phyloP scores from a whole-genome alignment of 176 grass and related monocot species.

The Metroxylon sagu region DNA sequence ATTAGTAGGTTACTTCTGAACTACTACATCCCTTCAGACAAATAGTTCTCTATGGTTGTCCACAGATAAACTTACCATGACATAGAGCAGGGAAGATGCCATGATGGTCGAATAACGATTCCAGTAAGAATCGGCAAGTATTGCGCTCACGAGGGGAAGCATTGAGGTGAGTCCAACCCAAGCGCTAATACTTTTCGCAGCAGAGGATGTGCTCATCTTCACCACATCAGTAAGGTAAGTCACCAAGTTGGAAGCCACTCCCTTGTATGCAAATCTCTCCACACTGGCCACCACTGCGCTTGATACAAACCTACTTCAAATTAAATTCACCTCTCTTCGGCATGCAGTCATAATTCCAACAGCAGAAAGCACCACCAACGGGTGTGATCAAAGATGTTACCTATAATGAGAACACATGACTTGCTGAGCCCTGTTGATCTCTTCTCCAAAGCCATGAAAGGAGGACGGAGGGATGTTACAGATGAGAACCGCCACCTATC shows the following conservation, averaged over 20 bases:
- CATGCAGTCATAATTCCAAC: background rate
- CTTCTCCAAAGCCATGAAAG: slow-evolving; percentile 20
- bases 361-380: background rate
- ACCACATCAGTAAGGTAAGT: slow-evolving; percentile 69
- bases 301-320: background rate
- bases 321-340: background rate
- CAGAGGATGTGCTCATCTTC: slow-evolving; percentile 71
- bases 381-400: slow-evolving; percentile 18
- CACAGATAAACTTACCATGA: slow-evolving; percentile 35
- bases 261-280: slow-evolving; percentile 86
- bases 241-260: slow-evolving; percentile 81
- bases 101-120: slow-evolving; percentile 61
- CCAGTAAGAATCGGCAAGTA: slow-evolving; percentile 79
- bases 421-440: slow-evolving; percentile 30
- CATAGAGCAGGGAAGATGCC: slow-evolving; percentile 64
- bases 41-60: too few species aligned
- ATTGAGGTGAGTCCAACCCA: slow-evolving; percentile 84
- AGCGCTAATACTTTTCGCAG: slow-evolving; percentile 63
- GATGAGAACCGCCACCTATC: too few species aligned
- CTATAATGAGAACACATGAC: slow-evolving; percentile 70
- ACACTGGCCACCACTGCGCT: slow-evolving; percentile 71
- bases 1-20: too few species aligned
- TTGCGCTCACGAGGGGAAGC: slow-evolving; percentile 58
- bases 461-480: background rate
- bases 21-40: too few species aligned